phyloP scores from a whole-genome alignment of 2,329 filamentous ascomycete genomes.

The Alternaria atra region DNA sequence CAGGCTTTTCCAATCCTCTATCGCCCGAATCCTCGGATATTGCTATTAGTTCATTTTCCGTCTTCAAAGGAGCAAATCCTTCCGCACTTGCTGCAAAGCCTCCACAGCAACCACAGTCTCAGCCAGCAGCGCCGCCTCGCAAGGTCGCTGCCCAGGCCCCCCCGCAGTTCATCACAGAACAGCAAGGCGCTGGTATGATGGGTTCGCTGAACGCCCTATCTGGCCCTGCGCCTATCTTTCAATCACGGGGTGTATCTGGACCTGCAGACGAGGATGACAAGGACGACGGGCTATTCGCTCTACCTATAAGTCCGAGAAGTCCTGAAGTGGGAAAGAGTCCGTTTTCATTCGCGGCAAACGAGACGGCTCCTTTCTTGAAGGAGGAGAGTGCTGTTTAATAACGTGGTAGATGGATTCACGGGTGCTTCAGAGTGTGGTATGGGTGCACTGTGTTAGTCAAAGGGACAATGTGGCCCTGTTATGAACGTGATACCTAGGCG shows the following conservation, averaged over 20 bases:
- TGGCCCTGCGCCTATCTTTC: slow-evolving; percentile 37
- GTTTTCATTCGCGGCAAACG: slow-evolving; percentile 66
- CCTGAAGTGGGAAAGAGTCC: slow-evolving; percentile 87
- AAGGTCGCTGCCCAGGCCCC: slow-evolving; percentile 46
- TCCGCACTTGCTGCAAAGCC: slow-evolving; percentile 54
- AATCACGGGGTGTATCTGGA: slow-evolving; percentile 43
- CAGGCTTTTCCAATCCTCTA: slow-evolving; percentile 57
- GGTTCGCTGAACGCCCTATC: slow-evolving; percentile 58
- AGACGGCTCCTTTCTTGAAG: slow-evolving; percentile 46
- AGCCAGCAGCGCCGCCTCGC: slow-evolving; percentile 38
- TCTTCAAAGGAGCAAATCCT: slow-evolving; percentile 63
- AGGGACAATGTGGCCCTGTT: slow-evolving; percentile 9
- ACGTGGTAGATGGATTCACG: background rate
- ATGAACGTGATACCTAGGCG: slow-evolving; percentile 28
- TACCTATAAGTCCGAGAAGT: slow-evolving; percentile 85
- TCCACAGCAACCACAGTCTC: slow-evolving; percentile 46
- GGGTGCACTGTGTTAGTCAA: slow-evolving; percentile 3
- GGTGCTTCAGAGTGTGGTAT: slow-evolving; percentile 5
- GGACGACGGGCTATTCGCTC: slow-evolving; percentile 85
- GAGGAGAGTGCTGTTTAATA: slow-evolving; percentile 40
- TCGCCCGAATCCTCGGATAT: slow-evolving; percentile 71
- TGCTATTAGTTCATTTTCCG: slow-evolving; percentile 67
- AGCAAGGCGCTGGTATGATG: slow-evolving; percentile 53
- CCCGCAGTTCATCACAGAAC: slow-evolving; percentile 51
- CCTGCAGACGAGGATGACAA: slow-evolving; percentile 59